phyloP scores from a whole-genome alignment of 75 land plant genomes.

The Adiantum capillusveneris region DNA sequence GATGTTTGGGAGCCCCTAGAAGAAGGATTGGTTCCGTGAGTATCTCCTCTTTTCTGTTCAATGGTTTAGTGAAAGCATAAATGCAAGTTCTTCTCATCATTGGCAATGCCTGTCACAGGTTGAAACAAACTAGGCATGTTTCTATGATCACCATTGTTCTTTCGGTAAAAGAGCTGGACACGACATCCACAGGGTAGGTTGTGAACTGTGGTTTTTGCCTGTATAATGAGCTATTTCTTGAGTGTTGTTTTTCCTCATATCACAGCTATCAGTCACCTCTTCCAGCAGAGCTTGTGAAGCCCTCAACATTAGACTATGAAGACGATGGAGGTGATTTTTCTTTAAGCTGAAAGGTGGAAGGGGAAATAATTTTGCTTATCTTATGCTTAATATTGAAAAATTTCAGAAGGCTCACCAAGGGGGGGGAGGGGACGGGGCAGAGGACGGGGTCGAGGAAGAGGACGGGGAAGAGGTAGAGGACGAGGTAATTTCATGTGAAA shows the following conservation, averaged over 20 bases:
- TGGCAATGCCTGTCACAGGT: slow-evolving; percentile 18
- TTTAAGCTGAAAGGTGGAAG: slow-evolving; percentile 12
- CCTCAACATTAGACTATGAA: slow-evolving; percentile 30
- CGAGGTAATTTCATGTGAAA: slow-evolving; percentile 30
- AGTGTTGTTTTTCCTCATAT: background rate
- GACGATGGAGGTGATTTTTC: slow-evolving; percentile 51
- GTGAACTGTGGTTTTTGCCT: background rate
- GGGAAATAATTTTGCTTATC: background rate
- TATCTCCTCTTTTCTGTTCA: too few relatives aligned
- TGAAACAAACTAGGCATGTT: slow-evolving; percentile 86
- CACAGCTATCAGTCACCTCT: slow-evolving; percentile 82
- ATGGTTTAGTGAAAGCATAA: too few relatives aligned
- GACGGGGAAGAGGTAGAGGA: slow-evolving; percentile 34
- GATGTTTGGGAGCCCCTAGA: too few relatives aligned
- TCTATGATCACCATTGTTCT: slow-evolving; percentile 86
- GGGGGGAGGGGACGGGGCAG: slow-evolving; percentile 42
- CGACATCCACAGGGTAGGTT: slow-evolving; percentile 11
- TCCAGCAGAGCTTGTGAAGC: slow-evolving; percentile 78
- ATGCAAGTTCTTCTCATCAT: too few relatives aligned
- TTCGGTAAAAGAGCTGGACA: slow-evolving; percentile 76
- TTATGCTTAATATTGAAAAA: background rate
- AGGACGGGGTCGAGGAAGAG: slow-evolving; percentile 29
- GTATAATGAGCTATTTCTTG: too few relatives aligned
- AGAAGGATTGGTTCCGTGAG: too few relatives aligned
- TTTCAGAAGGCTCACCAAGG: slow-evolving; percentile 32